A percentile compares a stretch with the other conserved stretches of the same genome.
Evolutionary conservation across 1,139 yeast genomes (phyloP).

Genomic region (Hyphopichia khmerensis): DNA sequence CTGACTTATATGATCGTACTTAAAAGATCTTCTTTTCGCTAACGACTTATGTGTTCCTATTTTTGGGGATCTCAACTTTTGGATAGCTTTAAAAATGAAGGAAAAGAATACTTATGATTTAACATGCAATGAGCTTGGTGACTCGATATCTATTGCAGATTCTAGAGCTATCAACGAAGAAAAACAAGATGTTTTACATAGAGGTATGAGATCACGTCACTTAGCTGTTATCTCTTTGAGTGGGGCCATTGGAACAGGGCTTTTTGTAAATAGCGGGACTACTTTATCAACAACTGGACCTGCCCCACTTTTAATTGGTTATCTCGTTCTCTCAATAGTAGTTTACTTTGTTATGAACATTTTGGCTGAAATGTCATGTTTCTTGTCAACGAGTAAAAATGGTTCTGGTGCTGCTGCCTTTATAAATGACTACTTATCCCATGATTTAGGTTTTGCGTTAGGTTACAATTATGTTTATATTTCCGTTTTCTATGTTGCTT

Average conservation of each 20-base stretch:
- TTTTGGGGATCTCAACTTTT: too few relatives aligned
- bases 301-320: slow-evolving; percentile 68
- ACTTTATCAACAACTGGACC: slow-evolving; percentile 68
- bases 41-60: too few relatives aligned
- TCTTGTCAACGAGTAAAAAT: slow-evolving; percentile 51
- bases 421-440: slow-evolving; percentile 34
- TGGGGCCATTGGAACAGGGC: slow-evolving; percentile 83
- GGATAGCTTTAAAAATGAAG: too few relatives aligned
- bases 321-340: slow-evolving; percentile 48
- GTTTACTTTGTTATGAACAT: slow-evolving; percentile 57
- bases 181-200: too few relatives aligned
- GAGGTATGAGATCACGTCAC: slow-evolving; percentile 63
- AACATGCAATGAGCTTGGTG: too few relatives aligned
- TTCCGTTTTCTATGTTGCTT: slow-evolving; percentile 46
- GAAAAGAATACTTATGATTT: too few relatives aligned
- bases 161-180: too few relatives aligned
- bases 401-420: slow-evolving; percentile 45
- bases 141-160: too few relatives aligned
- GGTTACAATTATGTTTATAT: slow-evolving; percentile 53
- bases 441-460: slow-evolving; percentile 45
- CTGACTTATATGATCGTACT: too few relatives aligned
- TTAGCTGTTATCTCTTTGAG: slow-evolving; percentile 86
- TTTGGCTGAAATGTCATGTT: slow-evolving; percentile 62
- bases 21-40: too few relatives aligned
- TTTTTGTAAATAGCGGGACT: slow-evolving; percentile 66